phyloP scores from a whole-genome alignment of 2,329 filamentous ascomycete genomes.

The Cercospora zeina region DNA sequence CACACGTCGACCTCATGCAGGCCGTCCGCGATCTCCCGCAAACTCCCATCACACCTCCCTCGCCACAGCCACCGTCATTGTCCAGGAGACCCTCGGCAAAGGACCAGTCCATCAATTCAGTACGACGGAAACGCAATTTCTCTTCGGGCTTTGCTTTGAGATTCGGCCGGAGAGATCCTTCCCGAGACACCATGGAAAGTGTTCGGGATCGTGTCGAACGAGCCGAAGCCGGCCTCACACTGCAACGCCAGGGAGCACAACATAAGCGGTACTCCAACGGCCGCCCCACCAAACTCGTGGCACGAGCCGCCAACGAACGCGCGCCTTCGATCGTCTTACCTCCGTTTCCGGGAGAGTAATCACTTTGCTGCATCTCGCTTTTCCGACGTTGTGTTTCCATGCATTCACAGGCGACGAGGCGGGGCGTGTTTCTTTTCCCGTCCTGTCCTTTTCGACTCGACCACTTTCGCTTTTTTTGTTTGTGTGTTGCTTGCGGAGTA shows the following conservation, averaged over 20 bases:
- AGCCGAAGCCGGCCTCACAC: conserved; percentile 10
- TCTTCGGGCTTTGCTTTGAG: conserved; percentile 30
- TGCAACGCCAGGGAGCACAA: conserved; percentile 17
- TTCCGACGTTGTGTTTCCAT: background rate
- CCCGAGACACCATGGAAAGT: conserved; percentile 16
- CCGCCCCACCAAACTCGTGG: conserved; percentile 36
- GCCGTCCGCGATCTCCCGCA: conserved; percentile 19
- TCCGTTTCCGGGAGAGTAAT: conserved; percentile 33
- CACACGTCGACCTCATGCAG: conserved; percentile 29
- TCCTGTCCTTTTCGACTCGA: background rate
- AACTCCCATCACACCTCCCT: conserved; percentile 1
- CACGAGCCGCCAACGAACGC: conserved; percentile 40
- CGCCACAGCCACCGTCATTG: background rate
- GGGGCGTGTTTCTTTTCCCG: background rate
- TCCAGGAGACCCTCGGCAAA: background rate
- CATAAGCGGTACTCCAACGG: conserved; percentile 24
- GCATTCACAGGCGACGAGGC: background rate
- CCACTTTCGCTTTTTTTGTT: background rate
- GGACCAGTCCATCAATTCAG: conserved; percentile 11
- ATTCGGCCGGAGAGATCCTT: conserved; percentile 15
- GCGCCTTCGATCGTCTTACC: conserved; percentile 37
- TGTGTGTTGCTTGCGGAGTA: background rate
- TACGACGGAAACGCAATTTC: conserved; percentile 29
- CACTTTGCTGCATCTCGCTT: background rate
- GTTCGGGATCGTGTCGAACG: conserved; percentile 18